Percentiles rank a stretch among this genome's conserved stretches.
These are phyloP conservation scores for Saccharomycopsis hybrid DNA, from an alignment of 1,139 yeast species.

Conservation along the genomic window DNA sequence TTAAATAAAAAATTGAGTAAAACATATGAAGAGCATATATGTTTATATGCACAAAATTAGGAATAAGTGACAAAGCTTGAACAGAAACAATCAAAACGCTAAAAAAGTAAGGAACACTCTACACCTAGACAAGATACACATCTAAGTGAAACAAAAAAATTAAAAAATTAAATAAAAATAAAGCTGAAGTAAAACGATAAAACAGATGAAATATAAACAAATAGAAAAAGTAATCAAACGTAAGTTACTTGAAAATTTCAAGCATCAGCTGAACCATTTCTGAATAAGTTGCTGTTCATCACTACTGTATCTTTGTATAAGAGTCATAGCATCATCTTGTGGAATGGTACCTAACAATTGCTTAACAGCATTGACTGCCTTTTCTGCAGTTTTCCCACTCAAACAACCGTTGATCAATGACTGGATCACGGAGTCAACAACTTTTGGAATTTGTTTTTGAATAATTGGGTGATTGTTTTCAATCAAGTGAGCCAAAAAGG, in stretches of 20 bases:
- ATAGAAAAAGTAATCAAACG: too few relatives aligned
- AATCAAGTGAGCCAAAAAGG: slow-evolving; percentile 68
- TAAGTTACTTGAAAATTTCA: not conserved
- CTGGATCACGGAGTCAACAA: slow-evolving; percentile 68
- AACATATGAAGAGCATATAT: not conserved
- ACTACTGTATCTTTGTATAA: slow-evolving; percentile 57
- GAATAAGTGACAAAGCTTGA: too few relatives aligned
- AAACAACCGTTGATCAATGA: slow-evolving; percentile 68
- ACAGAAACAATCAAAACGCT: too few relatives aligned
- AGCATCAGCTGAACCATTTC: slow-evolving; percentile 45
- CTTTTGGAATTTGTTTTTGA: slow-evolving; percentile 47
- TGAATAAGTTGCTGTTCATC: slow-evolving; percentile 58
- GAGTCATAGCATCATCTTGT: slow-evolving; percentile 57
- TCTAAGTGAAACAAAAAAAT: too few relatives aligned
- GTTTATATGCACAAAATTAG: not conserved
- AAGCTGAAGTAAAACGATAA: too few relatives aligned
- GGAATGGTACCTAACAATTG: slow-evolving; percentile 37
- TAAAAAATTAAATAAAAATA: too few relatives aligned
- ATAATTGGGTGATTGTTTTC: slow-evolving; percentile 63
- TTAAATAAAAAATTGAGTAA: not conserved
- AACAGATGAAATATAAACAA: too few relatives aligned
- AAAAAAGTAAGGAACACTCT: too few relatives aligned
- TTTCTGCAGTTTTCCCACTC: slow-evolving; percentile 63
- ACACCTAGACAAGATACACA: too few relatives aligned
- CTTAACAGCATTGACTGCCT: slow-evolving; percentile 56